Evolutionary conservation across 805 yeast genomes (phyloP), one percentile per base, ranked within the genome.

Genomic region (Metschnikowia matae): DNA sequence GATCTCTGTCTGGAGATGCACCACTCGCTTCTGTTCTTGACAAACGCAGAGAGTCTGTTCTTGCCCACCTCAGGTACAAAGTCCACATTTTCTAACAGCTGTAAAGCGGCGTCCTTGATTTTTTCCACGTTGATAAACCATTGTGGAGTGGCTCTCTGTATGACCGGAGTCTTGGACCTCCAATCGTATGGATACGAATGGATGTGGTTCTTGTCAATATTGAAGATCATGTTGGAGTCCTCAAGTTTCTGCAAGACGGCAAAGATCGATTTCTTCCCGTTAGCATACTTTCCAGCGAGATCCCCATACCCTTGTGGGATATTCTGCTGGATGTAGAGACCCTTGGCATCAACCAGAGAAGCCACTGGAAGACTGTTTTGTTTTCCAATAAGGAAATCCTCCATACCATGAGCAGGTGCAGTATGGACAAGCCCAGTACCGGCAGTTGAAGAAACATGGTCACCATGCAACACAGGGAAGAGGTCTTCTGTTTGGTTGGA

Each of bases 321-420:
- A 17, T 53, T 47, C 0, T 78, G 81, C 0, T 81, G 79, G n/a
- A 65, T 55, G 62, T 83, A 89, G 53, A 74, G 73, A 1, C 99
- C 99, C 48, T 71, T 67, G 50, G 78, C 79, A 62, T 94, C 89
- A 2, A 94, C 95, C 0, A 94, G 89, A 0, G 97, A 89, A 53
- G 72, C 79, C 0, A 88, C 80, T 8, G 67, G 71, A 20, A 94
- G 73, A 0, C 74, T 74, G 54, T 85, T 68, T 20, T 72, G 66
- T 50, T 78, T 65, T 33, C 96, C 92, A 34, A 85, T 75, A 6
- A 84, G 61, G 63, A 88, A 91, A 71, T 94, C 99, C 57, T 94
- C 99, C 60, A 83, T 80, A 60, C 99, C 99, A 65, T 94, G 99
- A 0, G 97, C 98, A 1, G 99, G 98, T 0, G 99, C 98, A 18